These are phyloP conservation scores for Fusarium aywerte DNA, from an alignment of 2,329 filamentous ascomycete species.

Conservation along the genomic window DNA sequence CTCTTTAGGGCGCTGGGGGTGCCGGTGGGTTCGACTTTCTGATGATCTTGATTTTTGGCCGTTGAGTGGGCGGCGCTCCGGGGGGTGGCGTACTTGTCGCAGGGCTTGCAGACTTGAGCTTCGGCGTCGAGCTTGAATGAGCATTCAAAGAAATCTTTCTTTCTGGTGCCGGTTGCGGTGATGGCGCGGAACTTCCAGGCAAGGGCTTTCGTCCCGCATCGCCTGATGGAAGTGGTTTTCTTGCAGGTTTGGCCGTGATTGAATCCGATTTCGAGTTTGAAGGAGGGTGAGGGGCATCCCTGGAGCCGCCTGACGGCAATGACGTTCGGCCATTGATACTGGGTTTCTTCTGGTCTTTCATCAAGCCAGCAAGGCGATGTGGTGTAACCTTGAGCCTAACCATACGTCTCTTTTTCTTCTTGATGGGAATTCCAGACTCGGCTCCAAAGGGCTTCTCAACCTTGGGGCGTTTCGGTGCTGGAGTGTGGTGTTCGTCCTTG, in stretches of 20 bases:
- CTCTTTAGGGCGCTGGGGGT: constrained; percentile 40
- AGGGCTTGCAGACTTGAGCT: constrained; percentile 43
- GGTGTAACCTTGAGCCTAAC: constrained; percentile 53
- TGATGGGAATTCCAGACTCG: constrained; percentile 26
- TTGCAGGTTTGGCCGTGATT: constrained; percentile 50
- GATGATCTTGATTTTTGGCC: constrained; percentile 54
- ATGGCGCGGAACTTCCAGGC: constrained; percentile 45
- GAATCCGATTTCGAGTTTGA: constrained; percentile 44
- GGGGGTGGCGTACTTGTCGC: constrained; percentile 40
- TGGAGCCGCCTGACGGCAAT: constrained; percentile 48
- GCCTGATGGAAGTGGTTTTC: constrained; percentile 52
- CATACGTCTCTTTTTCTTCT: constrained; percentile 50
- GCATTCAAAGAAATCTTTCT: constrained; percentile 46
- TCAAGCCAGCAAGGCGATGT: constrained; percentile 50
- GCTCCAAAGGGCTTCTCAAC: constrained; percentile 46
- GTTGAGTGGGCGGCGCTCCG: constrained; percentile 35
- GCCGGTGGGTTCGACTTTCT: constrained; percentile 49
- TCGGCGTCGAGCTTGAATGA: constrained; percentile 35
- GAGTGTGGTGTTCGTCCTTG: constrained; percentile 50
- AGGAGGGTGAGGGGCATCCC: constrained; percentile 39
- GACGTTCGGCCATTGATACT: constrained; percentile 46
- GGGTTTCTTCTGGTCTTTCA: constrained; percentile 46
- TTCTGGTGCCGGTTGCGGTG: constrained; percentile 38
- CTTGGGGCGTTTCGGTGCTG: constrained; percentile 55
- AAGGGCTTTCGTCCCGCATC: constrained; percentile 49